Base-by-base conservation (phyloP, 2,329 filamentous ascomycete genomes). In the Parafenestella ontariensis region DNA sequence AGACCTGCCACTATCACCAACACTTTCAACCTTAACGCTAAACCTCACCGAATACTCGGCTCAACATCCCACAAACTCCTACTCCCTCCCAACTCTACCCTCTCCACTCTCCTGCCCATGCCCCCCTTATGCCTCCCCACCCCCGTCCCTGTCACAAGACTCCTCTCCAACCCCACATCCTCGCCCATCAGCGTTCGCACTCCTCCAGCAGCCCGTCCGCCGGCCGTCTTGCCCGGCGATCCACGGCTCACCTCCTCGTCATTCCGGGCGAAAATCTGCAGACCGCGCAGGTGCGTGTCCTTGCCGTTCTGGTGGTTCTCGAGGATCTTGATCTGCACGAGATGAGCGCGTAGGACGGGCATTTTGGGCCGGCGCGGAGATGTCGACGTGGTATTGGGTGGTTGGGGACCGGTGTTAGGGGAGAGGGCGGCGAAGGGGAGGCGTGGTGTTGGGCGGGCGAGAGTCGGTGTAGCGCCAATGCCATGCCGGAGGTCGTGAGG, bases 301-400 rank as follows among this genome's bases (percentile, higher is more conserved):
- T 99, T 99, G 61, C 95, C 95, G 74, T 99, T 99, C 78, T 99
- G 95, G 75, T 99, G 95, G 71, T 99, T 99, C 78, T 98, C 95
- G 46, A 94, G 85, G 44, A 99, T 89, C 63, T 90, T 88, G 69
- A 98, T 88, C 75, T 98, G 93, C 24, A 99, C 83, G 26, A 98
- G 86, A 78, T 94, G 96, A 15, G 91, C 92, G 56, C 93, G 87
- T 17, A 98, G 84, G 1, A 93, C 90, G 66, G 80, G 80, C 88
- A 89, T 36, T 84, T 89, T 68, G 87, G 87, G 43, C 81, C 82
- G 42, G 81, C n/a, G 83, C 10, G 47, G 34, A 0, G 29, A 48
- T 0, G 24, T 29, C 0, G 41, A 8, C 15, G 46, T 9, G 37
- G 39, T 17, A 31, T 34, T n/a, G 45, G 8, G 46, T 7, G 20